A percentile compares a stretch with the other conserved stretches of the same genome.
phyloP scores from a whole-genome alignment of 2,329 filamentous ascomycete species.

The Parascedosporium putredinis region DNA sequence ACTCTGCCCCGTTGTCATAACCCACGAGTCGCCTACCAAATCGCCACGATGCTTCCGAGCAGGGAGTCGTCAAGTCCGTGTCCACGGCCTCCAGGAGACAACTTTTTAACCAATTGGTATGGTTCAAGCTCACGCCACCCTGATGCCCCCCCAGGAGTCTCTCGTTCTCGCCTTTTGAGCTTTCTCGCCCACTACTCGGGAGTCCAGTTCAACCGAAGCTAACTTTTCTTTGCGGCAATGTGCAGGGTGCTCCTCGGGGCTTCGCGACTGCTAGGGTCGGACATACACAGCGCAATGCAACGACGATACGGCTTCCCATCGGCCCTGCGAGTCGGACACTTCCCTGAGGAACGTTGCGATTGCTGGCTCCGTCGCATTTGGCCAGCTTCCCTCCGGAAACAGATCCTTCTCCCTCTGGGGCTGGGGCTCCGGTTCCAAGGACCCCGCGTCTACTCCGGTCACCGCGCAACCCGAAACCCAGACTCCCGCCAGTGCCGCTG shows the following conservation, averaged over 20 bases:
- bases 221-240: neutral
- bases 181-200: too few species aligned
- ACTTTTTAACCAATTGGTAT: constrained; percentile 20
- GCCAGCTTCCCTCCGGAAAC: constrained; percentile 9
- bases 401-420: constrained; percentile 10
- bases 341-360: constrained; percentile 1
- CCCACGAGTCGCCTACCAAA: constrained; percentile 3
- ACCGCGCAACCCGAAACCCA: constrained; percentile 2
- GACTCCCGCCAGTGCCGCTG: constrained; percentile 2
- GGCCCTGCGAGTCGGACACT: constrained; percentile 5
- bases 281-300: neutral
- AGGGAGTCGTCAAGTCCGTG: constrained; percentile 30
- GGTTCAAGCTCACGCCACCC: constrained; percentile 6
- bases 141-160: neutral
- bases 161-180: too few species aligned
- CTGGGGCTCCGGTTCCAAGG: neutral
- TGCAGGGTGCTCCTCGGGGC: neutral
- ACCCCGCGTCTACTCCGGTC: neutral
- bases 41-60: constrained; percentile 32
- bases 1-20: constrained; percentile 3
- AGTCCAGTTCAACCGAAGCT: neutral
- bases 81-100: constrained; percentile 23
- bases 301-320: neutral
- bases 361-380: constrained; percentile 2
- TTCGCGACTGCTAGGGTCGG: constrained; percentile 8